A percentile compares a stretch with the other conserved stretches of the same genome.
Conservation (phyloP, 805 yeast species). For the Wickerhamomyces rabaulensis region DNA sequence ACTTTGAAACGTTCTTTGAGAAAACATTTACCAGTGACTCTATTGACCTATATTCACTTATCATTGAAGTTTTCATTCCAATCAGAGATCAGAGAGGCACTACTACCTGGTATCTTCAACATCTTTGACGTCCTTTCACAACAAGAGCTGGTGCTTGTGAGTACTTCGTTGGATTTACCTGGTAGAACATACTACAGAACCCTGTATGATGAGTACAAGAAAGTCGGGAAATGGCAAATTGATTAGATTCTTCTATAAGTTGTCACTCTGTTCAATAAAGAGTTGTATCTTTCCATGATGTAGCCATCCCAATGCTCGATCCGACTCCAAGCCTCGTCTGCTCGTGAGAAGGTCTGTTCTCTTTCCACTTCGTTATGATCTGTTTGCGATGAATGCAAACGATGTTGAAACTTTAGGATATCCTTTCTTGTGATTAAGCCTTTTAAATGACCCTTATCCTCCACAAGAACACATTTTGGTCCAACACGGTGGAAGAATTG, state of each 20-base stretch:
- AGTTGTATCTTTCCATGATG: not conserved
- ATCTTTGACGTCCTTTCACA: conserved; percentile 67
- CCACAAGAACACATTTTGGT: conserved; percentile 67
- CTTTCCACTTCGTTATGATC: conserved; percentile 6
- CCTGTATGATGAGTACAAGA: conserved; percentile 67
- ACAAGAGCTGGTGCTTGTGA: conserved; percentile 58
- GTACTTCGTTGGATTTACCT: conserved; percentile 59
- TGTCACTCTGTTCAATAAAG: not conserved
- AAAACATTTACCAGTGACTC: conserved; percentile 52
- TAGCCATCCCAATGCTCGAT: conserved; percentile 4
- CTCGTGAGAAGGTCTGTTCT: conserved; percentile 13
- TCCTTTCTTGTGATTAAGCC: conserved; percentile 90
- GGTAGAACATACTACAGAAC: conserved; percentile 64
- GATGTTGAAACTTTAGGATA: conserved; percentile 55
- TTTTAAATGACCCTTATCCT: conserved; percentile 50
- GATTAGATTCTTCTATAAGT: conserved; percentile 5
- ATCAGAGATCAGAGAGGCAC: conserved; percentile 37
- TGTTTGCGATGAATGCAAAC: conserved; percentile 13
- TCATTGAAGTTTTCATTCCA: conserved; percentile 47
- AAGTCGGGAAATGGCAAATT: conserved; percentile 68
- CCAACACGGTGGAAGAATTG: conserved; percentile 76
- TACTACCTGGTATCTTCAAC: conserved; percentile 53
- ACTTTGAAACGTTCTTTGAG: conserved; percentile 56
- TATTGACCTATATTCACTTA: conserved; percentile 52
- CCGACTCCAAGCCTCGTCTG: conserved; percentile 10